Conservation (phyloP, 805 yeast genomes). For the Soucietia sequanensis region DNA sequence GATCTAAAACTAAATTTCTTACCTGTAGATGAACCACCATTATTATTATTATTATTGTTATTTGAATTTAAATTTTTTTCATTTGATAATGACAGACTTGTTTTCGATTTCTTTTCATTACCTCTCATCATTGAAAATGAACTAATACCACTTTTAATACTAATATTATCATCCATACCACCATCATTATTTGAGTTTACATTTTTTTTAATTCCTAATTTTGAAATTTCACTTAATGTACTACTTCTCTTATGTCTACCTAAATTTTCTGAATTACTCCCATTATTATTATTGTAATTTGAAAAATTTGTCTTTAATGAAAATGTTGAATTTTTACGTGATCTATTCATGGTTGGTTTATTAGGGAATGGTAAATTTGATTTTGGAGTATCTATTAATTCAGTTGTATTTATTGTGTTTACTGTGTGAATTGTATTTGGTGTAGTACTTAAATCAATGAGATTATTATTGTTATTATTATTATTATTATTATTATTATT, state of each 20-base stretch:
- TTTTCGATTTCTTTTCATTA: neutral
- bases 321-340: conserved; percentile 21
- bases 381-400: conserved; percentile 1
- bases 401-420: conserved; percentile 6
- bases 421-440: neutral
- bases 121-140: neutral
- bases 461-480: too few species aligned
- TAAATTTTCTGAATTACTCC: neutral
- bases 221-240: conserved; percentile 19
- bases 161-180: neutral
- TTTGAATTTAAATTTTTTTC: neutral
- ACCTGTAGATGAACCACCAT: neutral
- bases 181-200: too few species aligned
- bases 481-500: neutral
- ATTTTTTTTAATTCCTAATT: too few species aligned
- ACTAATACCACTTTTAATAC: conserved; percentile 2
- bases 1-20: conserved; percentile 39
- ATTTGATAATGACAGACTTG: neutral
- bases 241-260: conserved; percentile 16
- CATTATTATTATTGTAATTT: too few species aligned
- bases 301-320: conserved; percentile 7
- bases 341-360: conserved; percentile 18
- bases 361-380: conserved; percentile 7
- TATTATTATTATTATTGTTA: too few species aligned
- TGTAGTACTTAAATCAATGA: neutral